Evolutionary conservation across 2,329 filamentous ascomycete genomes (phyloP), one percentile per base, ranked within the genome.

Genomic region (Claviceps africana): DNA sequence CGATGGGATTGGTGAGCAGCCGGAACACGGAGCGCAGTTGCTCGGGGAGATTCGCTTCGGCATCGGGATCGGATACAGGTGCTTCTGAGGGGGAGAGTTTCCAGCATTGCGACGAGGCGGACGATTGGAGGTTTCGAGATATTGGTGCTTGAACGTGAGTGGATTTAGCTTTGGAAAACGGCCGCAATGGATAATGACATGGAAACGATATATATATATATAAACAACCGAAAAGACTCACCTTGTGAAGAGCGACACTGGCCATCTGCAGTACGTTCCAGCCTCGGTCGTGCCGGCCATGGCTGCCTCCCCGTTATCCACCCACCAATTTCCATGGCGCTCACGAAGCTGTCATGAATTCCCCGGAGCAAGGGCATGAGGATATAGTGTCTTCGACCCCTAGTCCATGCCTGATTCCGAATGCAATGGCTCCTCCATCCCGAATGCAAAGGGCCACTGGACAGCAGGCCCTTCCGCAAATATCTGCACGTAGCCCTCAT

Each of bases 11-110:
- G 2, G 74, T 67, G 13, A 81, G 65, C 15, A 74, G 70, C 53
- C 77, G 75, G 73, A 80, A 76, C 22, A 77, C 67, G 47, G 68
- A 65, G 52, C 75, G 76, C 22, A 79, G 67, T 50, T 76, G 69
- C 54, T 75, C 73, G 30, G 73, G 62, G 35, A 75, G 62, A 61
- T 61, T 54, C 53, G 57, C 54, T 48, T 58, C 48, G 40, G 60
- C 58, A 10, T 64, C 60, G 1, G 68, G 66, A 51, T 70, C 64
- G 44, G 65, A 58, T 0, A 67, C 67, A 0, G 70, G 69, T 3
- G 63, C 62, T 25, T 57, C 56, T 3, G 64, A 60, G 4, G 64
- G 59, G 15, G 60, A 58, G 9, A 61, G 54, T 33, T 63, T 63
- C 67, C 66, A 69, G 50, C 59, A 50, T 13, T 47, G 17, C 28